A percentile compares a stretch with the other conserved stretches of the same genome.
Evolutionary conservation across 1,284 basidiomycete species (phyloP).

Genomic region (Earliella scabrosa): DNA sequence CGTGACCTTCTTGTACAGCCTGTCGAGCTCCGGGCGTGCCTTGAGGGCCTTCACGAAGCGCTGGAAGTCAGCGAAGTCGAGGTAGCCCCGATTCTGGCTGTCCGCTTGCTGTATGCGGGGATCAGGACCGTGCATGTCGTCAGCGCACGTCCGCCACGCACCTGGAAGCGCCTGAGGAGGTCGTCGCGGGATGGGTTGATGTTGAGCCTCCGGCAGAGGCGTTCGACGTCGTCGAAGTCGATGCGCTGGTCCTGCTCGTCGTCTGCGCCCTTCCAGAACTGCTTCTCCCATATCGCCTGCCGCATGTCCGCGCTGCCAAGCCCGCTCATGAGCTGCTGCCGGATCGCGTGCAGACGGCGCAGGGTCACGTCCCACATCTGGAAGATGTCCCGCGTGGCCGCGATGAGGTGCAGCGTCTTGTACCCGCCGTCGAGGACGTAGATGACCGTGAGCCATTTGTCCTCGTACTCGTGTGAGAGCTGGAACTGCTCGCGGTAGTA

Average conservation of each 20-base stretch:
- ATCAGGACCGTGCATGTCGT: neutral
- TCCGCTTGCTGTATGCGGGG: slow-evolving; percentile 66
- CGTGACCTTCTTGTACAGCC: slow-evolving; percentile 62
- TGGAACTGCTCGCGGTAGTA: slow-evolving; percentile 83
- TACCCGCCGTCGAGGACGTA: slow-evolving; percentile 81
- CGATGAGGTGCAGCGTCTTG: slow-evolving; percentile 92
- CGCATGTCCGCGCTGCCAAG: slow-evolving; percentile 67
- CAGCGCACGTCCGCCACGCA: slow-evolving; percentile 32
- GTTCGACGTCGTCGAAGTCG: slow-evolving; percentile 75
- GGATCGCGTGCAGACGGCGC: slow-evolving; percentile 59
- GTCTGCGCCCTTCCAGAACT: slow-evolving; percentile 81
- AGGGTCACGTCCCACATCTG: slow-evolving; percentile 70
- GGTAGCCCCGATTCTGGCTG: slow-evolving; percentile 59
- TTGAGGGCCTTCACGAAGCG: slow-evolving; percentile 87
- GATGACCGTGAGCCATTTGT: slow-evolving; percentile 79
- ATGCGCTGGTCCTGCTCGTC: slow-evolving; percentile 62
- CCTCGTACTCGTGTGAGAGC: slow-evolving; percentile 61
- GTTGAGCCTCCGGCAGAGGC: slow-evolving; percentile 77
- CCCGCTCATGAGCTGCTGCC: slow-evolving; percentile 71
- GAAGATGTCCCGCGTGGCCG: slow-evolving; percentile 72
- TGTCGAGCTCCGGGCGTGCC: slow-evolving; percentile 79
- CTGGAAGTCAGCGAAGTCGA: slow-evolving; percentile 88
- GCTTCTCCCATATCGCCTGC: slow-evolving; percentile 80
- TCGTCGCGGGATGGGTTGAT: slow-evolving; percentile 71
- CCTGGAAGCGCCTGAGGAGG: slow-evolving; percentile 69